Base-by-base conservation (phyloP, 805 yeast genomes). In the Cyberlindnera samutprakarnensis region DNA sequence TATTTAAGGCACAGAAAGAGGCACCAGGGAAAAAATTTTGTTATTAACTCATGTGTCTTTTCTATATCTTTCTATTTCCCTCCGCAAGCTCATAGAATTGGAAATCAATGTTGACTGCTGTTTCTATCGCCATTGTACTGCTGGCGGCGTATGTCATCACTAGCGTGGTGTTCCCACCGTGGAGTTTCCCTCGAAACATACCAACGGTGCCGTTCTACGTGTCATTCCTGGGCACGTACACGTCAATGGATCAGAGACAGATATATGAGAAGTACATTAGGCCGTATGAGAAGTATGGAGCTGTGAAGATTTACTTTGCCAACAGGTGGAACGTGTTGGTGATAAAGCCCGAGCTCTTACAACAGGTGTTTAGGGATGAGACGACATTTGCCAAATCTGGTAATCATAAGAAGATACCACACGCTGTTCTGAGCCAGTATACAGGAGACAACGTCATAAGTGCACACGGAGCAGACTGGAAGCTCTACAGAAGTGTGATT, bases 201-300 rank as follows among this genome's bases (percentile, higher is more conserved):
- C 80, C 81, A 5, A 72, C 78, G 0, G 61, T 75, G n/a, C 80
- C 81, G 3, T 72, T 74, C 41, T 74, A 70, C 44, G 78, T 71
- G 4, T 59, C 71, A 0, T 70, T 74, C 39, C 43, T 74, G 16
- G 67, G 75, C 0, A 40, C 62, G 0, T 50, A 62, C 20, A 59
- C 67, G 2, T 45, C 51, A 3, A 45, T 67, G 41, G 80, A 73
- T 41, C 80, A 75, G 43, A 45, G 55, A 19, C 61, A 69, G 17
- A 57, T 74, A 7, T 74, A 58, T 48, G 49, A 65, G 8, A 30
- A 25, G 9, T 73, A 64, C 42, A 49, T 72, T 23, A 59, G 59
- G 6, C 63, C 67, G 24, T 44, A 72, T 30, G 74, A 71, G 38
- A 62, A 58, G 30, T 54, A 64, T 45, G 81, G 81, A 0, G 78